phyloP scores from a whole-genome alignment of 2,329 filamentous ascomycete genomes.

The Aspergillus tubingensis region DNA sequence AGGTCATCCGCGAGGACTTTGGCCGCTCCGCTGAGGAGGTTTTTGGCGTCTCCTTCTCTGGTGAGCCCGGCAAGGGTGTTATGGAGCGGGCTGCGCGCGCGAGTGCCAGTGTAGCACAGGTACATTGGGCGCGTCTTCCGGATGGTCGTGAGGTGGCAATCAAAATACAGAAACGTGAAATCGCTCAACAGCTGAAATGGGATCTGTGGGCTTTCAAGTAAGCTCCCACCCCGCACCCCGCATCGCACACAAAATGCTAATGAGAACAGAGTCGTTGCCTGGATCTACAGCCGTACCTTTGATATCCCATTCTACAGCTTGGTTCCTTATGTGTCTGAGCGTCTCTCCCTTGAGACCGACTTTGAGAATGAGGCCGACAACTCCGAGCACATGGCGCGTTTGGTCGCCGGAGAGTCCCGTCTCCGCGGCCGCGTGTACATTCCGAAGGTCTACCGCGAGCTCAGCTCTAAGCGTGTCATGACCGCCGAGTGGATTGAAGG shows the following conservation, averaged over 20 bases:
- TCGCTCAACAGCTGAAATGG: conserved; percentile 86
- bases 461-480: conserved; percentile 81
- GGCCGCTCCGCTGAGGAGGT: conserved; percentile 82
- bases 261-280: conserved; percentile 67
- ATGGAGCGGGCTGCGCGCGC: conserved; percentile 71
- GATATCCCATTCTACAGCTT: conserved; percentile 89
- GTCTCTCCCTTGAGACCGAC: conserved; percentile 90
- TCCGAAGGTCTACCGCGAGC: conserved; percentile 77
- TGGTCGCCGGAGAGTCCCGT: conserved; percentile 74
- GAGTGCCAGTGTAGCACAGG: conserved; percentile 91
- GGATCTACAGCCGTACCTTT: conserved; percentile 82
- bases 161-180: conserved; percentile 96
- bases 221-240: conserved; percentile 28
- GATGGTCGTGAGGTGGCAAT: conserved; percentile 92
- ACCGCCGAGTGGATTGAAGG: conserved; percentile 99
- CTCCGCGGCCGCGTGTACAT: conserved; percentile 83
- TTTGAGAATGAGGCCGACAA: conserved; percentile 92
- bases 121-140: conserved; percentile 84
- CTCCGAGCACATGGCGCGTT: conserved; percentile 75
- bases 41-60: conserved; percentile 82
- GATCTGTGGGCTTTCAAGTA: conserved; percentile 94
- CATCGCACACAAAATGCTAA: conserved; percentile 18
- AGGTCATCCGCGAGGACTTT: conserved; percentile 86
- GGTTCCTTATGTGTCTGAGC: conserved; percentile 89
- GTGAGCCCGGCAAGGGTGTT: conserved; percentile 62